Evolutionary conservation across 2,329 filamentous ascomycete species (phyloP).

Genomic region (Thermothelomyces thermophilus): DNA sequence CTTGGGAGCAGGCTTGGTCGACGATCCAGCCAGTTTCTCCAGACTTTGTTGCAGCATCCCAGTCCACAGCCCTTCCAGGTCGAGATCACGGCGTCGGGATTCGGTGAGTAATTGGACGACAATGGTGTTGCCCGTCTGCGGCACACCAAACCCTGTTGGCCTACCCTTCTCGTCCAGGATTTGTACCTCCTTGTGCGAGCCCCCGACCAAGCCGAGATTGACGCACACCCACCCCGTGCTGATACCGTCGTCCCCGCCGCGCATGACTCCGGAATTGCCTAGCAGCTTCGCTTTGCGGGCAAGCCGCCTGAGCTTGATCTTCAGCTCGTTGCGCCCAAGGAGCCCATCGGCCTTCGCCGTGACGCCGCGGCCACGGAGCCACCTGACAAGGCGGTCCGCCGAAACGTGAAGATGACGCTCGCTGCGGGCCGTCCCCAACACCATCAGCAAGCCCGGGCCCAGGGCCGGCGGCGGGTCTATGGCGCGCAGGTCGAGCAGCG

Average conservation of each 20-base stretch:
- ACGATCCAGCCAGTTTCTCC: neutral
- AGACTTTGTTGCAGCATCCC: conserved; percentile 32
- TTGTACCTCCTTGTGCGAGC: conserved; percentile 40
- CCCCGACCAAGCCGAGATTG: conserved; percentile 68
- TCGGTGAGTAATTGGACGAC: conserved; percentile 55
- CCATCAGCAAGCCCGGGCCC: conserved; percentile 83
- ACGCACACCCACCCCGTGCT: conserved; percentile 95
- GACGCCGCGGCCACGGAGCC: conserved; percentile 70
- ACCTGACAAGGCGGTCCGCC: conserved; percentile 81
- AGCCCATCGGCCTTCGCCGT: conserved; percentile 78
- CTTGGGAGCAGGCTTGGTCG: neutral
- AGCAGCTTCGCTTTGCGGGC: conserved; percentile 75
- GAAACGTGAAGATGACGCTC: conserved; percentile 91
- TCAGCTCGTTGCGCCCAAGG: conserved; percentile 83
- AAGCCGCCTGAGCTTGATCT: conserved; percentile 75
- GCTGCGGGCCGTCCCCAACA: conserved; percentile 84
- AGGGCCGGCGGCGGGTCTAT: conserved; percentile 83
- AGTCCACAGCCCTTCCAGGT: conserved; percentile 48
- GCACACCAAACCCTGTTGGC: conserved; percentile 70
- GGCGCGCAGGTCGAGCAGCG: conserved; percentile 72
- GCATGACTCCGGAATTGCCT: conserved; percentile 60
- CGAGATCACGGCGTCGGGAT: conserved; percentile 44
- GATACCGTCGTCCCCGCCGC: conserved; percentile 72
- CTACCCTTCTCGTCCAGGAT: conserved; percentile 44
- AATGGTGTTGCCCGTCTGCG: conserved; percentile 43